phyloP scores from a whole-genome alignment of 441 rosid genomes.

The Geranium incanum region DNA sequence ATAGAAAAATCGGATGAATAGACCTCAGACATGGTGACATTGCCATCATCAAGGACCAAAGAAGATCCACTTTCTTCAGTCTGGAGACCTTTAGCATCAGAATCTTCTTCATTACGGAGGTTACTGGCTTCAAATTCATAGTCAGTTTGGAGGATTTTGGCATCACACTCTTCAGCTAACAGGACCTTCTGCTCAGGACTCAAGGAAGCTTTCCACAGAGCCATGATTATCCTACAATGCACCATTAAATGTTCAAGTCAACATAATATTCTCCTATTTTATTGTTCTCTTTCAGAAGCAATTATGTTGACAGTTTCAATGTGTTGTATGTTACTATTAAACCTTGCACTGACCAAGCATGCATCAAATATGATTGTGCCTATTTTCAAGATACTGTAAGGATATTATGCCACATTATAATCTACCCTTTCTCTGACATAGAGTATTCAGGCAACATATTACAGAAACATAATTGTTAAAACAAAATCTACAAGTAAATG shows the following conservation, averaged over 20 bases:
- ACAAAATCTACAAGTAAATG: background rate
- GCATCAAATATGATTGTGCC: background rate
- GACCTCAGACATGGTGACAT: slow-evolving; percentile 50
- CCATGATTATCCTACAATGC: slow-evolving; percentile 79
- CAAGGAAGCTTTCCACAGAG: slow-evolving; percentile 90
- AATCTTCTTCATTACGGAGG: slow-evolving; percentile 1
- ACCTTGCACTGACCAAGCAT: background rate
- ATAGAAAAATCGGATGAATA: slow-evolving; percentile 50
- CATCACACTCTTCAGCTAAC: slow-evolving; percentile 79
- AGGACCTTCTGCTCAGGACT: slow-evolving; percentile 88
- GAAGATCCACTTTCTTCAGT: slow-evolving; percentile 66
- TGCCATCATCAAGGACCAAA: slow-evolving; percentile 77
- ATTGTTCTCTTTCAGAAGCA: slow-evolving; percentile 3
- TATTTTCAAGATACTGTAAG: background rate
- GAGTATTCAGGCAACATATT: background rate
- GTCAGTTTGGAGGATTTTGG: slow-evolving; percentile 41
- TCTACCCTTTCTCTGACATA: background rate
- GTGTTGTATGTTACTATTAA: background rate
- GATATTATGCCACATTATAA: background rate
- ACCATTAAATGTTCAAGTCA: slow-evolving; percentile 9
- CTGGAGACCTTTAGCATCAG: slow-evolving; percentile 2
- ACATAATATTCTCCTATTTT: background rate
- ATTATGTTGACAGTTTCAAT: background rate
- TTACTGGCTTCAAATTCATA: background rate
- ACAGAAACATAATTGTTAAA: background rate